phyloP scores from a whole-genome alignment of 805 yeast species.

The Starmera quercuum region DNA sequence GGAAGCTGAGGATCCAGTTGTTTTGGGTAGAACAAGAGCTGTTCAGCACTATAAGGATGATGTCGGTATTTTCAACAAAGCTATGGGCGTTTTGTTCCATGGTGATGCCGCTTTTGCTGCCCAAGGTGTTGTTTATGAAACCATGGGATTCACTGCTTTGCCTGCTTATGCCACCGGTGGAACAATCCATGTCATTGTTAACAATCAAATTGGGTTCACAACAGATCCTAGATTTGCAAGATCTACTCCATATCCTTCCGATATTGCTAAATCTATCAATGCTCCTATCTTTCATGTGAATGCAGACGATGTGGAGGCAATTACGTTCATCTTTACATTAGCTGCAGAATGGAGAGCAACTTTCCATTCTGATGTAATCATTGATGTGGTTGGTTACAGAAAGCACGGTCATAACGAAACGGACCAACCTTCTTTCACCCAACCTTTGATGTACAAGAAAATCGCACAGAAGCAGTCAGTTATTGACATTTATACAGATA shows the following conservation, averaged over 20 bases:
- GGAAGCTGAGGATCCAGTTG: slow-evolving; percentile 99
- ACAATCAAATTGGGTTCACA: slow-evolving; percentile 99
- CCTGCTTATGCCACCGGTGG: slow-evolving; percentile 99
- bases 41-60: slow-evolving; percentile 88
- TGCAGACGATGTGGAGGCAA: slow-evolving; percentile 95
- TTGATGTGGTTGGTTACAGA: slow-evolving; percentile 97
- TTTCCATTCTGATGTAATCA: slow-evolving; percentile 92
- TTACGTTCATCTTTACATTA: slow-evolving; percentile 82
- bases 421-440: slow-evolving; percentile 98
- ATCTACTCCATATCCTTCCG: slow-evolving; percentile 97
- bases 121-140: slow-evolving; percentile 98
- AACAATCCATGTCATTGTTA: slow-evolving; percentile 90
- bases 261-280: slow-evolving; percentile 91
- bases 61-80: slow-evolving; percentile 74
- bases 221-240: slow-evolving; percentile 97
- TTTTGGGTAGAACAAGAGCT: slow-evolving; percentile 95
- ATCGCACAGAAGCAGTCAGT: slow-evolving; percentile 87
- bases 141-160: slow-evolving; percentile 87
- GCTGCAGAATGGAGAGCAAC: slow-evolving; percentile 99
- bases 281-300: slow-evolving; percentile 99
- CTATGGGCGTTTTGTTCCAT: slow-evolving; percentile 87
- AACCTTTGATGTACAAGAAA: slow-evolving; percentile 92
- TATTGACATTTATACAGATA: slow-evolving; percentile 73
- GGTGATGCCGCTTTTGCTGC: slow-evolving; percentile 99
- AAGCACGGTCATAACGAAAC: slow-evolving; percentile 99